A percentile compares a stretch with the other conserved stretches of the same genome.
phyloP scores from a whole-genome alignment of 2,329 filamentous ascomycete species.

The Cryphonectria carpinicola region DNA sequence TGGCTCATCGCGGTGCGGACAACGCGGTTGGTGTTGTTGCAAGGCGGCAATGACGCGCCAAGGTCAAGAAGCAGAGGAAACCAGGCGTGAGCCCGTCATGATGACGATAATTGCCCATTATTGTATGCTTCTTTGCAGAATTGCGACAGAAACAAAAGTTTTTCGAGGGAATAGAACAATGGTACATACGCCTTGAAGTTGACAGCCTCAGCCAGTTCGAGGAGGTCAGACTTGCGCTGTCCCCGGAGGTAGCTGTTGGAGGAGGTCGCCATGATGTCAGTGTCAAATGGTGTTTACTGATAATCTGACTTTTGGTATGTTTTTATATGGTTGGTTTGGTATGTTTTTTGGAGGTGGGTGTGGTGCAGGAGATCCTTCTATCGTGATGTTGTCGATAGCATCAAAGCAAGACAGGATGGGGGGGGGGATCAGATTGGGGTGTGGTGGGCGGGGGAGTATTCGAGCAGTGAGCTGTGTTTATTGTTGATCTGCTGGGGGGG shows the following conservation, averaged over 20 bases:
- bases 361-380: conserved; percentile 13
- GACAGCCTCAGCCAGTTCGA: conserved; percentile 72
- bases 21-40: not conserved
- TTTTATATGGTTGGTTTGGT: conserved; percentile 31
- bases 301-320: conserved; percentile 38
- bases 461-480: conserved; percentile 12
- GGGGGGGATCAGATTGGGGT: conserved; percentile 6
- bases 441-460: conserved; percentile 11
- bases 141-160: not conserved
- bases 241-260: conserved; percentile 73
- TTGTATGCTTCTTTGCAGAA: not conserved
- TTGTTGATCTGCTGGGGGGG: conserved; percentile 15
- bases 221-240: conserved; percentile 81
- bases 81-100: not conserved
- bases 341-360: conserved; percentile 29
- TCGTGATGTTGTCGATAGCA: conserved; percentile 18
- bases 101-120: not conserved
- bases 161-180: not conserved
- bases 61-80: not conserved
- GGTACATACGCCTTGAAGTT: conserved; percentile 72
- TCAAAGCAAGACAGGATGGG: conserved; percentile 13
- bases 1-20: not conserved
- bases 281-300: conserved; percentile 12
- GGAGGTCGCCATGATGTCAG: conserved; percentile 58
- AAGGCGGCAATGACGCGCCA: conserved; percentile 14